These are phyloP conservation scores for Graphilbum ipis-grandicollis DNA, from an alignment of 2,329 filamentous ascomycete species.

Conservation along the genomic window DNA sequence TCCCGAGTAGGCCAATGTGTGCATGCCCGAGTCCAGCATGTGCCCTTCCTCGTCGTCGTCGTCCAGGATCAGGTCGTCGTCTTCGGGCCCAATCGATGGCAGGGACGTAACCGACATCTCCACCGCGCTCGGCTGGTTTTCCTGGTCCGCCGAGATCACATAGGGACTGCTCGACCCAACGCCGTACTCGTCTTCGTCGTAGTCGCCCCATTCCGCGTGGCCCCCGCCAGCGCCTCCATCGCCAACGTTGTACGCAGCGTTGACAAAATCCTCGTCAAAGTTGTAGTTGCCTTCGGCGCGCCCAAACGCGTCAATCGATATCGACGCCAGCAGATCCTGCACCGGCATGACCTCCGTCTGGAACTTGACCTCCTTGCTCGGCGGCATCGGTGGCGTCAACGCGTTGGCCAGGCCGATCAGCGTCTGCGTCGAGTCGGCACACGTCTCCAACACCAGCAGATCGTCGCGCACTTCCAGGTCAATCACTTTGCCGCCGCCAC, in stretches of 20 bases:
- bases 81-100: slow-evolving; percentile 3
- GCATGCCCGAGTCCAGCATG: neutral
- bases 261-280: slow-evolving; percentile 45
- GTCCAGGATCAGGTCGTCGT: slow-evolving; percentile 5
- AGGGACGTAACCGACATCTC: slow-evolving; percentile 8
- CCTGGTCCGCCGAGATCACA: slow-evolving; percentile 24
- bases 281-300: slow-evolving; percentile 42
- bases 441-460: slow-evolving; percentile 80
- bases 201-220: no score
- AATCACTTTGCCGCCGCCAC: slow-evolving; percentile 44
- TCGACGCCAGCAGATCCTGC: slow-evolving; percentile 74
- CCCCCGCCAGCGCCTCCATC: no score
- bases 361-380: slow-evolving; percentile 71
- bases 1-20: neutral
- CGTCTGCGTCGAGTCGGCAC: slow-evolving; percentile 92
- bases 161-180: neutral
- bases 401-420: slow-evolving; percentile 64
- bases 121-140: slow-evolving; percentile 6
- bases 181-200: slow-evolving; percentile 11
- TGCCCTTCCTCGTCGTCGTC: slow-evolving; percentile 1
- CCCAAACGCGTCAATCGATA: slow-evolving; percentile 71
- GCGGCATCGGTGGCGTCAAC: slow-evolving; percentile 66
- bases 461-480: slow-evolving; percentile 74
- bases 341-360: slow-evolving; percentile 74
- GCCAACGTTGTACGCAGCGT: no score